phyloP scores from a whole-genome alignment of 1,139 yeast genomes.

The Yamadazyma pseudoaaseri region DNA sequence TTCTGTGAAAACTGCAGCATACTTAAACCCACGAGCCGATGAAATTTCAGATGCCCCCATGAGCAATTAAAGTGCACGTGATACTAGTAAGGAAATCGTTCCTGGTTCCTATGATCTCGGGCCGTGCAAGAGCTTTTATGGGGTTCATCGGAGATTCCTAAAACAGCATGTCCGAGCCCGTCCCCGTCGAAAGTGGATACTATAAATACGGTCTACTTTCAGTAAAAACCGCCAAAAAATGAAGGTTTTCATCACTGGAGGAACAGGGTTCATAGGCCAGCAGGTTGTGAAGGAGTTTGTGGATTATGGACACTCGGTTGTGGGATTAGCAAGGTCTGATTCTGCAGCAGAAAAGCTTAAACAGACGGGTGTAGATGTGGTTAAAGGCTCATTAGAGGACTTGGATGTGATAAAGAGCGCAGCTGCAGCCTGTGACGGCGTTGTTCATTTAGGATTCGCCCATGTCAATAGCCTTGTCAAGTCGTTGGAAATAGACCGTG shows the following conservation, averaged over 20 bases:
- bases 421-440: slow-evolving; percentile 27
- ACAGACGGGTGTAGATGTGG: slow-evolving; percentile 17
- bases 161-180: too few relatives aligned
- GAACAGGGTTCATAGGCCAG: slow-evolving; percentile 40
- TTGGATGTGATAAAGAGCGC: slow-evolving; percentile 20
- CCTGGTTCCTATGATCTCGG: too few relatives aligned
- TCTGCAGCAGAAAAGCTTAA: slow-evolving; percentile 31
- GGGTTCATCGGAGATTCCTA: too few relatives aligned
- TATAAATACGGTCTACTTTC: too few relatives aligned
- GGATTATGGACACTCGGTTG: slow-evolving; percentile 27
- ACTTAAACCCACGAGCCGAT: too few relatives aligned
- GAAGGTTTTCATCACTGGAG: slow-evolving; percentile 38
- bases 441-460: slow-evolving; percentile 29
- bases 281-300: slow-evolving; percentile 25
- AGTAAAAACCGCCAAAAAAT: too few relatives aligned
- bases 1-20: too few relatives aligned
- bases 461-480: slow-evolving; percentile 18
- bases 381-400: slow-evolving; percentile 24
- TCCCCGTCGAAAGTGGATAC: too few relatives aligned
- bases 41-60: too few relatives aligned
- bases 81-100: too few relatives aligned
- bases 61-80: too few relatives aligned
- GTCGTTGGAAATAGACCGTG: slow-evolving; percentile 15
- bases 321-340: slow-evolving; percentile 36
- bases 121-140: too few relatives aligned